Evolutionary conservation across 495 filamentous ascomycete species (phyloP).

Genomic region (Hamigera avellanea): DNA sequence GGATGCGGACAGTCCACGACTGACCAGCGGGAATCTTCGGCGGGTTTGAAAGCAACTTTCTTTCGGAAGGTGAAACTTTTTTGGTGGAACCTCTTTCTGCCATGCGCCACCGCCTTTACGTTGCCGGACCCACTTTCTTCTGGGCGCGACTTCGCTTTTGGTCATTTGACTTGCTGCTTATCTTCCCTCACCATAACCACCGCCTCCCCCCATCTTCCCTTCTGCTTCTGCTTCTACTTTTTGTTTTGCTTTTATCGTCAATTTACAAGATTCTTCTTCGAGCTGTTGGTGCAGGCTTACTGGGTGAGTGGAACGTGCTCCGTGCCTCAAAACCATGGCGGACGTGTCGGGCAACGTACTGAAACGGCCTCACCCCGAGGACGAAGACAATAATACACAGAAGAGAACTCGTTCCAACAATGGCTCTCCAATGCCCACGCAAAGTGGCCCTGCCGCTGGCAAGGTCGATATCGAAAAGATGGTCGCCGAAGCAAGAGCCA

Average conservation of each 20-base stretch:
- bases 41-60: background rate
- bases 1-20: background rate
- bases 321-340: conserved; percentile 28
- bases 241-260: background rate
- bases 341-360: conserved; percentile 37
- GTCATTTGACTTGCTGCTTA: too few species aligned
- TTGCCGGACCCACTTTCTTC: conserved; percentile 4
- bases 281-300: conserved; percentile 1
- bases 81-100: conserved; percentile 20
- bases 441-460: conserved; percentile 21
- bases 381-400: conserved; percentile 39
- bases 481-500: conserved; percentile 50
- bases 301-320: conserved; percentile 9
- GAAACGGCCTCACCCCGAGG: conserved; percentile 49
- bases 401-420: conserved; percentile 49
- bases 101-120: conserved; percentile 11
- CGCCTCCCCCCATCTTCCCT: too few species aligned
- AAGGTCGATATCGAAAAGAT: conserved; percentile 49
- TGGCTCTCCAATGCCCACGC: conserved; percentile 40
- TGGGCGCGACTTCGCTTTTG: too few species aligned
- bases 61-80: conserved; percentile 8
- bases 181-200: too few species aligned
- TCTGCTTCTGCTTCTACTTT: too few species aligned
- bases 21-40: background rate
- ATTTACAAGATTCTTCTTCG: conserved; percentile 1